Percentiles rank a stretch among this genome's conserved stretches.
phyloP scores from a whole-genome alignment of 2,329 filamentous ascomycete genomes.

The Hymenoscyphus infarciens region DNA sequence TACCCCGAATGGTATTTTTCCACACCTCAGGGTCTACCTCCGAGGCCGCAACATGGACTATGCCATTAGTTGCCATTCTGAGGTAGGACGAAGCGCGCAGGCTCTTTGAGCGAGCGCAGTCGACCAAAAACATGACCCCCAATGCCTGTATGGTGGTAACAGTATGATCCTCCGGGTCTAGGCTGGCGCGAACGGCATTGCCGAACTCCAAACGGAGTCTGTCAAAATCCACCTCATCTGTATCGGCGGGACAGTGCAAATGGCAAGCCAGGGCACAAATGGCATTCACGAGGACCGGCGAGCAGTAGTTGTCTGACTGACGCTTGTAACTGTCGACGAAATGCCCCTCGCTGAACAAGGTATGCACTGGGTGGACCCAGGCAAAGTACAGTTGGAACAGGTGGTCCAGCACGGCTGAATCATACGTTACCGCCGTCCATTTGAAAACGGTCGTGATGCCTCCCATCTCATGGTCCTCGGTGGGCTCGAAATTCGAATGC shows the following conservation, averaged over 20 bases:
- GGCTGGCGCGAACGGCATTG: conserved; percentile 25
- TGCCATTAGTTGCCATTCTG: conserved; percentile 25
- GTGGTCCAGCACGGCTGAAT: conserved; percentile 30
- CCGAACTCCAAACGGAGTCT: conserved; percentile 29
- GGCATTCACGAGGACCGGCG: conserved; percentile 33
- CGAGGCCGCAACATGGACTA: conserved; percentile 21
- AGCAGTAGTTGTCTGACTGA: conserved; percentile 29
- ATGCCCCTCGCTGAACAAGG: conserved; percentile 33
- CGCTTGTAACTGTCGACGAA: conserved; percentile 31
- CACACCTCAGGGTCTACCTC: conserved; percentile 28
- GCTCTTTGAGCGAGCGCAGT: conserved; percentile 28
- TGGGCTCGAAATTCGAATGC: conserved; percentile 25
- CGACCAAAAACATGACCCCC: conserved; percentile 35
- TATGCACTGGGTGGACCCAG: conserved; percentile 37
- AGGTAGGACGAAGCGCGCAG: conserved; percentile 33
- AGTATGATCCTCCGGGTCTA: conserved; percentile 26
- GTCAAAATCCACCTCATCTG: conserved; percentile 27
- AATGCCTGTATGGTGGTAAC: conserved; percentile 34
- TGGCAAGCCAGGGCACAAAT: conserved; percentile 36
- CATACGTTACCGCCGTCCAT: conserved; percentile 33
- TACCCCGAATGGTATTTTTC: conserved; percentile 33
- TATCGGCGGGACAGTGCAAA: conserved; percentile 25
- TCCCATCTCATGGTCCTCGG: conserved; percentile 29
- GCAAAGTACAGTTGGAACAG: conserved; percentile 36
- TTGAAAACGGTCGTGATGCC: conserved; percentile 11